Base-by-base conservation (phyloP, 2,329 filamentous ascomycete genomes). In the Rhexocercosporidium sp. region DNA sequence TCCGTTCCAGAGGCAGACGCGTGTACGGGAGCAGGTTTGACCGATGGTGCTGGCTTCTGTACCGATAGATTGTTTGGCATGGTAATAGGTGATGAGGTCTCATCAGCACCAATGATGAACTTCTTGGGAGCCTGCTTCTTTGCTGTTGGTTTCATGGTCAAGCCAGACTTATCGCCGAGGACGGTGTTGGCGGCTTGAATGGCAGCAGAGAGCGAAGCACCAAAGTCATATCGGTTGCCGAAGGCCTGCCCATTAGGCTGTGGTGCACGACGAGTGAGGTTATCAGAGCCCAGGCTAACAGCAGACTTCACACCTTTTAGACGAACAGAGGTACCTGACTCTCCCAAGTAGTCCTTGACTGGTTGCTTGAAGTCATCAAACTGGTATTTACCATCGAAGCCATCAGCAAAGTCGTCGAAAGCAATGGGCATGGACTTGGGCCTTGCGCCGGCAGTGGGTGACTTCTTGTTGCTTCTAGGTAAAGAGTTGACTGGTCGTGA, bases 141-240 rank as follows among this genome's bases (percentile, higher is more conserved):
- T 3, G 62, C 27, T 16, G 69, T 14, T 12, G 76, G 71, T 70
- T 81, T 82, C 72, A 81, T 81, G 64, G 81, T 75, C 79, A 90
- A 77, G 62, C 84, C 82, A 75, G 89, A 85, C 75, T 83, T 81
- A 78, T 89, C 86, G 70, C 85, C 82, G 71, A 86, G 81, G 16
- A 84, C 83, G 70, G 88, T 88, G 76, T 92, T 92, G 56, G 91
- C 90, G 31, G 88, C 90, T 75, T 90, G 89, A 77, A 95, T 91
- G 14, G 93, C 94, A 61, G 94, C 93, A 62, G 86, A 90, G 34
- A 98, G 85, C 0, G 96, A 98, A n/a, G 93, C 93, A 69, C 92
- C 90, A 78, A 99, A 98, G 81, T 98, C 95, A 78, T 99, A 99
- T 63, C 96, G 91, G 79, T 94, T 94, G 56, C 93, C 92, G 78